Evolutionary conservation across 495 filamentous ascomycete genomes (phyloP), one percentile per base, ranked within the genome.

Genomic region (Penicillium argentinense): DNA sequence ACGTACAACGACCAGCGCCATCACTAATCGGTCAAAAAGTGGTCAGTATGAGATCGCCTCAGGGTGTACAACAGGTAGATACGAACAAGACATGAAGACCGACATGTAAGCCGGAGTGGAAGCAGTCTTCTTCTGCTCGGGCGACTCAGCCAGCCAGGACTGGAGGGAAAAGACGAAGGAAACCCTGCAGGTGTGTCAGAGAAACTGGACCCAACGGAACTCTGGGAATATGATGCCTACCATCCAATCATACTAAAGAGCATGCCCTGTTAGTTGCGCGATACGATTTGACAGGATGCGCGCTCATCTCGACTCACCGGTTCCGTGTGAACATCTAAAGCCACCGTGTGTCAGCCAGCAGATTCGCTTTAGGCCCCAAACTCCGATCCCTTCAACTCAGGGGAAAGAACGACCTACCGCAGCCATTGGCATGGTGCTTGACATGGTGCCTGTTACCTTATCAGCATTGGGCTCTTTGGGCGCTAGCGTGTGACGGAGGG

Each of bases 371-470:
- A 29, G 30, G 19, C 22, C 33, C 16, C 22, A 46, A 38, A 25
- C 43, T 25, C 22, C 18, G 12, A 12, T 47, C 30, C 47, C 29
- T 14, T 16, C n/a, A 33, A 19, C 17, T 16, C 17, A 9, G 18
- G 18, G 16, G 8, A 7, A 9, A 18, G 16, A 18, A 36, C 4
- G n/a, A 75, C 81, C 60, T 73, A 86, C 82, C 43, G 91, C 91
- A 44, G 88, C 89, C 91, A 96, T 96, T 26, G 91, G 91, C 59
- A 96, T 67, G 6, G 89, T 95, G 60, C 82, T 92, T 9, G 85
- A 80, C 64, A 93, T 77, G 17, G 87, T 87, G 55, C 86, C 84
- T 69, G 59, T 66, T 30, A 8, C 28, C 13, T 14, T 7, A 32
- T 61, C 48, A 62, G 47, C 37, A 17, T 25, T 9, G 22, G 16